Evolutionary conservation across 2,329 filamentous ascomycete genomes (phyloP).

Genomic region (Cercospora sesami): DNA sequence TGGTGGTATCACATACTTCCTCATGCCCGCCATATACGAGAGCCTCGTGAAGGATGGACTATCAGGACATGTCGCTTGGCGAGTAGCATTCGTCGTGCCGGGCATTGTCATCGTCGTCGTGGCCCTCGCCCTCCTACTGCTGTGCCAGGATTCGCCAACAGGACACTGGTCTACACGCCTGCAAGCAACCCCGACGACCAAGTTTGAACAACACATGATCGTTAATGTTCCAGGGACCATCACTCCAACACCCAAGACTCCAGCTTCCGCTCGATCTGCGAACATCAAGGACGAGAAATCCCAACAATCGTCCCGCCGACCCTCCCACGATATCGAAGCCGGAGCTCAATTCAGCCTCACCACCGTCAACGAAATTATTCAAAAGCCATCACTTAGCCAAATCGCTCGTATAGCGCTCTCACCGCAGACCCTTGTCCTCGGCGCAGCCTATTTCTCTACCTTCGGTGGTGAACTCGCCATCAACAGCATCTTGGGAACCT

Average conservation of each 20-base stretch:
- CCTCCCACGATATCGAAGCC: conserved; percentile 43
- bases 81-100: conserved; percentile 80
- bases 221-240: conserved; percentile 55
- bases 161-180: conserved; percentile 76
- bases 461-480: conserved; percentile 63
- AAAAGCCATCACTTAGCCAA: conserved; percentile 62
- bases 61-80: conserved; percentile 69
- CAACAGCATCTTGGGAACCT: conserved; percentile 61
- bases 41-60: conserved; percentile 28
- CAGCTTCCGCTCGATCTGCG: conserved; percentile 36
- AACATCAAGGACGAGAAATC: conserved; percentile 44
- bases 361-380: conserved; percentile 60
- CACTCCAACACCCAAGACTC: conserved; percentile 42
- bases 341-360: conserved; percentile 55
- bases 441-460: conserved; percentile 59
- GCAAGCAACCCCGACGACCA: conserved; percentile 56
- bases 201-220: conserved; percentile 45
- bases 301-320: conserved; percentile 41
- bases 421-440: conserved; percentile 55
- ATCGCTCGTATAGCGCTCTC: conserved; percentile 63
- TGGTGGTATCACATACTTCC: conserved; percentile 88
- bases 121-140: conserved; percentile 20
- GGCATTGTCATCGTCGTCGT: conserved; percentile 38
- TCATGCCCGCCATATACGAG: conserved; percentile 81
- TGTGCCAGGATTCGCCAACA: conserved; percentile 73